Conservation (phyloP, 345 rosid genomes). For the Citrus australasica region DNA sequence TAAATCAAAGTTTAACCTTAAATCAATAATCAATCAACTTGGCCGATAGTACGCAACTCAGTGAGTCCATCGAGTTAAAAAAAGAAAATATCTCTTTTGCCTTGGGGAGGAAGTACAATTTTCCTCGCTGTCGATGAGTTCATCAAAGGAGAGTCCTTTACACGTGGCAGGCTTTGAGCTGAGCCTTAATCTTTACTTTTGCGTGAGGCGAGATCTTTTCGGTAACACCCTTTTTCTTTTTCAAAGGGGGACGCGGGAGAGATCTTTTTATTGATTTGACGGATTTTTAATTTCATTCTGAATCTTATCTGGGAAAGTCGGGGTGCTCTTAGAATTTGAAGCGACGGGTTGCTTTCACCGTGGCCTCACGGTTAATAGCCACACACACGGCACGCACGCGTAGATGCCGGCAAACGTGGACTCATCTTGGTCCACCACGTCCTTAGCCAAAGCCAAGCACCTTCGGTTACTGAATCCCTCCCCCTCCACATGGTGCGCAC, state of each 20-base stretch:
- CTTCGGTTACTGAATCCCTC: background rate
- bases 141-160: background rate
- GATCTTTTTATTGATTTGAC: no score
- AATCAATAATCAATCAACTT: background rate
- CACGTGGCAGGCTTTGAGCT: conserved; percentile 12
- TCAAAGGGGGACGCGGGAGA: background rate
- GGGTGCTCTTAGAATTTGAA: no score
- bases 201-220: background rate
- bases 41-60: background rate
- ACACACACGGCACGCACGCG: background rate
- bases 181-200: no score
- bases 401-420: conserved; percentile 14
- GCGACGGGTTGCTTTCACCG: background rate
- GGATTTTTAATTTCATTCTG: background rate
- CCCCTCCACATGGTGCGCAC: conserved; percentile 4
- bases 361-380: background rate
- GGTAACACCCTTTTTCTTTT: background rate
- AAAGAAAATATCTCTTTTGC: background rate
- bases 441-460: conserved; percentile 1
- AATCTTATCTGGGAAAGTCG: background rate
- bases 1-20: background rate
- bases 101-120: background rate
- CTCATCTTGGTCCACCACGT: background rate
- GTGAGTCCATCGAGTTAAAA: background rate
- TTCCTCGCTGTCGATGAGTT: background rate